phyloP scores from a whole-genome alignment of 257 asterid genomes.

The Anisodus tanguticus region DNA sequence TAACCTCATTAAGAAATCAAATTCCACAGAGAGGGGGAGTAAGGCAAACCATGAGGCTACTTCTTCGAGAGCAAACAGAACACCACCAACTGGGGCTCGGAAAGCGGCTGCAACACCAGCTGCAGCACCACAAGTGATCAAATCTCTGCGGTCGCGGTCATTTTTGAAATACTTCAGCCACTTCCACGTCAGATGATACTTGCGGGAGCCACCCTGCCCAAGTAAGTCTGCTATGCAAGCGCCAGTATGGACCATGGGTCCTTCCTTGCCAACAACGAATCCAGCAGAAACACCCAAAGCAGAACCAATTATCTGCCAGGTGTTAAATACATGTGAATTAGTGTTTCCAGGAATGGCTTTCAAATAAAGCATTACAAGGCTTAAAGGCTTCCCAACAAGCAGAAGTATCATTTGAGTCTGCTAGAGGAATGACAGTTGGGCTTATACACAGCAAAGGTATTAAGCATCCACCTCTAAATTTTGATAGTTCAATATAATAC shows the following conservation, averaged over 20 bases:
- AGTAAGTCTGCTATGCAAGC: constrained; percentile 96
- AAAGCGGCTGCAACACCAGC: constrained; percentile 99
- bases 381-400: constrained; percentile 18
- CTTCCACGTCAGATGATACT: constrained; percentile 89
- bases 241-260: constrained; percentile 99
- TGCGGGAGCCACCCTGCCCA: constrained; percentile 99
- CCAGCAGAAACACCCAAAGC: constrained; percentile 97
- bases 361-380: constrained; percentile 21
- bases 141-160: constrained; percentile 92
- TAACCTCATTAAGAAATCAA: constrained; percentile 17
- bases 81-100: constrained; percentile 99
- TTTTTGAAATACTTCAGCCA: constrained; percentile 94
- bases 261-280: constrained; percentile 97
- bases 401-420: constrained; percentile 19
- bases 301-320: constrained; percentile 84
- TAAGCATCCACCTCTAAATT: constrained; percentile 5
- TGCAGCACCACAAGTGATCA: constrained; percentile 99
- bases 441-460: not conserved
- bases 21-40: constrained; percentile 26
- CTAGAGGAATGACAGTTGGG: constrained; percentile 22
- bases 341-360: not conserved
- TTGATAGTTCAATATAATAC: constrained; percentile 13
- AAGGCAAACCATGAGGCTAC: constrained; percentile 87
- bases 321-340: not conserved
- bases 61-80: constrained; percentile 99